phyloP scores from a whole-genome alignment of 2,329 filamentous ascomycete species.

The Xylaria sp. region DNA sequence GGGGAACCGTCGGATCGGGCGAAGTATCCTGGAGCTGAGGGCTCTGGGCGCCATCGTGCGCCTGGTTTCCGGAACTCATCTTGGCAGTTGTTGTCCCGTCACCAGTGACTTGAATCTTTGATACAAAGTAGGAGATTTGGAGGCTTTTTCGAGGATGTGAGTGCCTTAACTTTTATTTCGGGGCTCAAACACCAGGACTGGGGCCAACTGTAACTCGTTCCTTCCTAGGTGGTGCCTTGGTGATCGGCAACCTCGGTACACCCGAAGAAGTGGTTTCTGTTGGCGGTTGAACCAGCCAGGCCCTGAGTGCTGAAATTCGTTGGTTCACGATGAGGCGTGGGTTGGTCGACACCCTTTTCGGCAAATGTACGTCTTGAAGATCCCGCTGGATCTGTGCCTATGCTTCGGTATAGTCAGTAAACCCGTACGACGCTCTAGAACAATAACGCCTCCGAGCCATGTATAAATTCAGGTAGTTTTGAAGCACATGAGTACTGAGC shows the following conservation, averaged over 20 bases:
- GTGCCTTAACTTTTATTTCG: background rate
- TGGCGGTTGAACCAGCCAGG: background rate
- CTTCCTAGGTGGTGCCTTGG: background rate
- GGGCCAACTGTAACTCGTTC: background rate
- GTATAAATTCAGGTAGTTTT: too few species aligned
- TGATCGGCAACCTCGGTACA: background rate
- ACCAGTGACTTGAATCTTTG: background rate
- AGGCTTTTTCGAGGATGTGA: background rate
- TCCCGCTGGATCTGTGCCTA: background rate
- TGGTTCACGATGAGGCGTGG: background rate
- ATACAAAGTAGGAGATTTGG: background rate
- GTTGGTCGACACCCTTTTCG: background rate
- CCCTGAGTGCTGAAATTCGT: background rate
- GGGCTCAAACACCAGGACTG: background rate
- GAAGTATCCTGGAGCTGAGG: background rate
- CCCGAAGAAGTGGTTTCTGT: background rate
- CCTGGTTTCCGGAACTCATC: constrained; percentile 12
- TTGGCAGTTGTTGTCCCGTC: background rate
- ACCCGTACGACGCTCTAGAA: background rate
- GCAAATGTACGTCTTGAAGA: background rate
- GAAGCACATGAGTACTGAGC: too few species aligned
- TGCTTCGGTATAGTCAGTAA: background rate
- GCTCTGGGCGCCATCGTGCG: constrained; percentile 4
- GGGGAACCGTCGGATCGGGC: constrained; percentile 45
- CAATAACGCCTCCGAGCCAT: too few species aligned